Evolutionary conservation across 1,284 basidiomycete species (phyloP).

Genomic region (Fomitopsis palustris): DNA sequence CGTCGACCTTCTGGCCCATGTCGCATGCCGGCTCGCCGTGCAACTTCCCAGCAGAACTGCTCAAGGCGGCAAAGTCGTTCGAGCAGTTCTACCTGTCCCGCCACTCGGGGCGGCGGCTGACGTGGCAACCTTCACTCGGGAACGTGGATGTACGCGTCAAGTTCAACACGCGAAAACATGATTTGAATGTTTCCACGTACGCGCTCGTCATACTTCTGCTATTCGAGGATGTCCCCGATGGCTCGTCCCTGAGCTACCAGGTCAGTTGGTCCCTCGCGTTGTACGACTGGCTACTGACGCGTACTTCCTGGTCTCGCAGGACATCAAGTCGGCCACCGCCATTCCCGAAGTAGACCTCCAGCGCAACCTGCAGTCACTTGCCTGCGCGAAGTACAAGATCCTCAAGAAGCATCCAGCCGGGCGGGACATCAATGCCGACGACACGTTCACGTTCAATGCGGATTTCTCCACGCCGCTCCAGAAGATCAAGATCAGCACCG

Average conservation of each 20-base stretch:
- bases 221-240: slow-evolving; percentile 74
- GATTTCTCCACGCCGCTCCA: slow-evolving; percentile 80
- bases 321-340: slow-evolving; percentile 66
- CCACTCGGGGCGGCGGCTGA: slow-evolving; percentile 88
- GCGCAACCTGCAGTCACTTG: slow-evolving; percentile 92
- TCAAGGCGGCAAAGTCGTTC: slow-evolving; percentile 70
- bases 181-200: slow-evolving; percentile 92
- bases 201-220: slow-evolving; percentile 86
- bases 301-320: slow-evolving; percentile 34
- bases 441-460: slow-evolving; percentile 89
- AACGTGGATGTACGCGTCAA: slow-evolving; percentile 85
- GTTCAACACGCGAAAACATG: slow-evolving; percentile 83
- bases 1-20: slow-evolving; percentile 92
- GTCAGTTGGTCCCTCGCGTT: slow-evolving; percentile 34
- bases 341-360: slow-evolving; percentile 82
- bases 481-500: slow-evolving; percentile 92
- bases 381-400: slow-evolving; percentile 96
- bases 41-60: slow-evolving; percentile 63
- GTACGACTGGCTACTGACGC: neutral
- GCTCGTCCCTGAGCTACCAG: slow-evolving; percentile 70
- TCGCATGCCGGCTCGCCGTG: slow-evolving; percentile 61
- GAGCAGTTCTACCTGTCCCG: slow-evolving; percentile 88
- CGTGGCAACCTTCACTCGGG: slow-evolving; percentile 93
- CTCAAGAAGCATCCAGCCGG: slow-evolving; percentile 89
- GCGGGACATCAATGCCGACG: slow-evolving; percentile 72